These are phyloP conservation scores for Rubia balearica DNA, from an alignment of 305 asterid genomes.

Conservation along the genomic window DNA sequence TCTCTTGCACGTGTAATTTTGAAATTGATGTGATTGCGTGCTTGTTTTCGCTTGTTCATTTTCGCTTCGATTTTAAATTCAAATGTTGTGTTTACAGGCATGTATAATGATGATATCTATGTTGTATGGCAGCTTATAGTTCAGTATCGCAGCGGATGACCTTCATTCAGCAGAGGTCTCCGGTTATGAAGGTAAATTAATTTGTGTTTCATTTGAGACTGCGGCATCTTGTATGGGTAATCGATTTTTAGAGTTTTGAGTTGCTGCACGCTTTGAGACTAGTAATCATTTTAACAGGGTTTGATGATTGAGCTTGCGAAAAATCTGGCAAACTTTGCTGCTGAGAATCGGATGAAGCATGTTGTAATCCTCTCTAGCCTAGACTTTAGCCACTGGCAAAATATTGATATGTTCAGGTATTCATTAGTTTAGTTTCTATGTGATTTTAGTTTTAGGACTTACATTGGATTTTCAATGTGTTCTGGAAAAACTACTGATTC, in stretches of 20 bases:
- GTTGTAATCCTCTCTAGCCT: conserved; percentile 76
- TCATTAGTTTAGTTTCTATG: conserved; percentile 1
- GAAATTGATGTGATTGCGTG: not conserved
- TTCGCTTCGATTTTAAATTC: not conserved
- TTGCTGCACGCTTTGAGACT: not conserved
- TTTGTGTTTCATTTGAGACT: not conserved
- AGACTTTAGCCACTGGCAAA: conserved; percentile 82
- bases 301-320: conserved; percentile 75
- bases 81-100: not conserved
- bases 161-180: conserved; percentile 89
- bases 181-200: conserved; percentile 54
- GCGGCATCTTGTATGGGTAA: not conserved
- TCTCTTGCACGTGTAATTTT: not conserved
- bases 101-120: not conserved
- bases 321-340: conserved; percentile 77
- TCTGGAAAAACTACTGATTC: not conserved
- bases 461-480: not conserved
- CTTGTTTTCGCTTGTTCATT: not conserved
- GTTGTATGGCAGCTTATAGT: conserved; percentile 53
- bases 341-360: conserved; percentile 60
- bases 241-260: not conserved
- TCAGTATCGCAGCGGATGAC: conserved; percentile 49
- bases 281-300: conserved; percentile 55
- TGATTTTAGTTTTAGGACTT: not conserved
- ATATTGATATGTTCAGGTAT: conserved; percentile 79